Evolutionary conservation across 257 asterid genomes (phyloP).

Genomic region (Thymus mandschuricus): DNA sequence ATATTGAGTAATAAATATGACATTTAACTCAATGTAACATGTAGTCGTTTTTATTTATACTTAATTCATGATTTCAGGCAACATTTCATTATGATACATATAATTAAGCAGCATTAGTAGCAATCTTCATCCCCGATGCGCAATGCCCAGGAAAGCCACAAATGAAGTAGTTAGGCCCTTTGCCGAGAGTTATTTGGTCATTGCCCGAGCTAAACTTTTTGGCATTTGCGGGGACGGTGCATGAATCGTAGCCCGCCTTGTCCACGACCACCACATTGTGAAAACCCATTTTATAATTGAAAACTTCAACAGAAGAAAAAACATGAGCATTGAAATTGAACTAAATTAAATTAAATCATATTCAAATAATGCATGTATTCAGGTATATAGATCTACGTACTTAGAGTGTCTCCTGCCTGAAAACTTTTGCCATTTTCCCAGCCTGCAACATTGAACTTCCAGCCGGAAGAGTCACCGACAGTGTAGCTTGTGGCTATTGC

Average conservation of each 20-base stretch:
- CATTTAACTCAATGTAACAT: too few species aligned
- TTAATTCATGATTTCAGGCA: not conserved
- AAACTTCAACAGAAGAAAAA: constrained; percentile 20
- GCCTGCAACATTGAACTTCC: constrained; percentile 37
- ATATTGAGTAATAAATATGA: too few species aligned
- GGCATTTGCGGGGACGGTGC: constrained; percentile 30
- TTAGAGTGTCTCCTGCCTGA: constrained; percentile 26
- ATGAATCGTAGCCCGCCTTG: constrained; percentile 27
- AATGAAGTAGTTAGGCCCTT: constrained; percentile 8
- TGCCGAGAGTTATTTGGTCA: constrained; percentile 6
- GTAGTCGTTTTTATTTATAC: too few species aligned
- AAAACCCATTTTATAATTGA: constrained; percentile 1
- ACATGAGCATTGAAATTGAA: not conserved
- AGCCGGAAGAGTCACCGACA: constrained; percentile 43
- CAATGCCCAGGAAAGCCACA: constrained; percentile 34
- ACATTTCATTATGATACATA: too few species aligned
- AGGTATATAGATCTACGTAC: not conserved
- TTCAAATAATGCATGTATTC: not conserved
- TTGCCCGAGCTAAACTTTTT: constrained; percentile 22
- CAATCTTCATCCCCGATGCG: constrained; percentile 32
- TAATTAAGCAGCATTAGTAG: not conserved
- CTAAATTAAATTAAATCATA: too few species aligned
- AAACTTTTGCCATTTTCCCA: constrained; percentile 45
- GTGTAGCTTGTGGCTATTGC: constrained; percentile 31
- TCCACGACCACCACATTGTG: constrained; percentile 36